Base-by-base conservation (phyloP, 306 rosid genomes). In the Echinosophora koreensis region DNA sequence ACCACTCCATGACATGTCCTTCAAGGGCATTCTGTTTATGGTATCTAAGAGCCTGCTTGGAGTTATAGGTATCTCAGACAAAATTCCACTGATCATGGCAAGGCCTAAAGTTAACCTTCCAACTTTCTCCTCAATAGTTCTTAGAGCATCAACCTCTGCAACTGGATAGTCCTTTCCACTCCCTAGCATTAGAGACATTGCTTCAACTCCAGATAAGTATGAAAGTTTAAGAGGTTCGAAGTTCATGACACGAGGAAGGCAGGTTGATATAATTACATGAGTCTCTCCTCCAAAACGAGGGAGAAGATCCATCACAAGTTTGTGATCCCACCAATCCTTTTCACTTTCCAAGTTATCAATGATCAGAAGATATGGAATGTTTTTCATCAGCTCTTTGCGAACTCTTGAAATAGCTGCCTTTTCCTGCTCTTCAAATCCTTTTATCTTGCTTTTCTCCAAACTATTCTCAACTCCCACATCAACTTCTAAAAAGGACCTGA, bases 281-380 rank as follows among this genome's bases (percentile, higher is more conserved):
- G 97, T 90, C 82, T 88, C 97, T 5, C 97, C 97, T 0, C 98
- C 92, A 51, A 89, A 93, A 76, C 96, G 97, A 54, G 98, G 98
- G 79, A 93, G 98, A 80, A 93, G 97, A 79, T 93, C 98, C 98
- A 93, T 93, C 57, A 93, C 89, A 57, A 80, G 91, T 80, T 88
- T 91, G 87, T 86, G 92, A 82, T 93, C 98, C 98, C 98, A 93
- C 98, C 97, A 91, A 82, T 93, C 98, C 82, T 82, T 86, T 86
- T 91, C 98, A 46, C 97, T 87, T 46, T 93, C 98, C 83, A 93
- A 82, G 85, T 91, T 93, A 77, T 93, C 98, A 35, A 93, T 91
- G 71, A 93, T 79, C 67, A 93, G 84, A 82, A 93, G 81, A 86
- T 86, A 93, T 0, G 98, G 98, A 76, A 93, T 79, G 83, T 86